Conservation (phyloP, 208 protist genomes). For the Acanthamoeba quina region DNA sequence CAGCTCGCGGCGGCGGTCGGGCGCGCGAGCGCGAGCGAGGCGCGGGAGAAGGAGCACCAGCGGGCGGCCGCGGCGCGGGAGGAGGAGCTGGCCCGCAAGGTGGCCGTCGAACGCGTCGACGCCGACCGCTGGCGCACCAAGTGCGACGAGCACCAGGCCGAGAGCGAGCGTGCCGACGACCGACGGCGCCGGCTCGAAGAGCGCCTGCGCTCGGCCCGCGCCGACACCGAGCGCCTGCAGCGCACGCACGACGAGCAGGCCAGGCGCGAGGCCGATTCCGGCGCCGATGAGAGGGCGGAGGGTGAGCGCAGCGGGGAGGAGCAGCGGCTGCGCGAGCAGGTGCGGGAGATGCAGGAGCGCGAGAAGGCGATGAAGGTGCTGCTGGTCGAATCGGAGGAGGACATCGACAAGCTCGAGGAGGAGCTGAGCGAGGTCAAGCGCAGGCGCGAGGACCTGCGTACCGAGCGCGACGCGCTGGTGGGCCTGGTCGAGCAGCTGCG, state of each 20-base stretch:
- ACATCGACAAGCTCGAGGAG: slow-evolving; percentile 14
- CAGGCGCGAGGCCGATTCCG: background rate
- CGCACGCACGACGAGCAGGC: background rate
- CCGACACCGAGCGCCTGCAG: background rate
- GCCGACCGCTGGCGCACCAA: background rate
- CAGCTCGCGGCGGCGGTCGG: background rate
- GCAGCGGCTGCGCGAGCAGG: background rate
- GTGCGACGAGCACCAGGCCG: background rate
- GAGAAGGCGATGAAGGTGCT: slow-evolving; percentile 10
- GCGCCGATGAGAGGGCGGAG: background rate
- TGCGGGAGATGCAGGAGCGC: slow-evolving; percentile 9
- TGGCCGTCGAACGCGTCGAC: background rate
- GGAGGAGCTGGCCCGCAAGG: background rate
- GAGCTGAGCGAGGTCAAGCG: background rate
- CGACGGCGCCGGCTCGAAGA: background rate
- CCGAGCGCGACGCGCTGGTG: background rate
- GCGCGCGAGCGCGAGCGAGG: background rate
- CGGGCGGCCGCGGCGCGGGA: background rate
- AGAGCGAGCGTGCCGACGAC: background rate
- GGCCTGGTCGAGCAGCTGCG: background rate
- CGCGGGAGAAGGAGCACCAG: background rate
- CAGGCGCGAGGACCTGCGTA: background rate
- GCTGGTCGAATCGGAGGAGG: slow-evolving; percentile 1
- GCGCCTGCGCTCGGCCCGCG: slow-evolving; percentile 3
- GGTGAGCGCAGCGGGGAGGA: background rate